Conservation (phyloP, 257 asterid species). For the Linderniella brevidens region DNA sequence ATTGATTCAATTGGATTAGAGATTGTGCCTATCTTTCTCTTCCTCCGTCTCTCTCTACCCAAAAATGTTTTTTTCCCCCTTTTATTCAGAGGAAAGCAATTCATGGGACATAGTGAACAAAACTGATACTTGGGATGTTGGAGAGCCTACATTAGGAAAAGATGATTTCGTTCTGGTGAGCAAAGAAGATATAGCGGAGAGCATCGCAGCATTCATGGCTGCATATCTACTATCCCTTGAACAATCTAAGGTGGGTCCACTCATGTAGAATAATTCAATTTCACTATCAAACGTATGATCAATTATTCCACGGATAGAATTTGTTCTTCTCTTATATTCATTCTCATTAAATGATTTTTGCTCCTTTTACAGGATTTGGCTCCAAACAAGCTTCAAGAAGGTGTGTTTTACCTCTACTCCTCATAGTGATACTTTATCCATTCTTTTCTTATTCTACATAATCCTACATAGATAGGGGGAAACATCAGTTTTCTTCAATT, state of each 20-base stretch:
- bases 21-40: too few relatives aligned
- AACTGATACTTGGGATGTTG: slow-evolving; percentile 83
- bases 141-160: slow-evolving; percentile 30
- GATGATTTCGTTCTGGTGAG: slow-evolving; percentile 89
- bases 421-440: too few relatives aligned
- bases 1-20: too few relatives aligned
- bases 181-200: slow-evolving; percentile 95
- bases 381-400: slow-evolving; percentile 49
- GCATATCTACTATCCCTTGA: slow-evolving; percentile 76
- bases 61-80: too few relatives aligned
- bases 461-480: too few relatives aligned
- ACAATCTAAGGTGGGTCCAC: slow-evolving; percentile 68
- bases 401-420: too few relatives aligned
- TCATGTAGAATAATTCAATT: background rate
- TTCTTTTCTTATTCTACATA: too few relatives aligned
- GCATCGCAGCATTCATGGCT: slow-evolving; percentile 98
- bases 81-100: slow-evolving; percentile 47
- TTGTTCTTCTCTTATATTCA: too few relatives aligned
- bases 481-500: too few relatives aligned
- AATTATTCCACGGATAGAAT: too few relatives aligned
- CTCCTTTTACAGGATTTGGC: slow-evolving; percentile 67
- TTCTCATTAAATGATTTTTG: slow-evolving; percentile 6
- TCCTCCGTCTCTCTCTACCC: too few relatives aligned
- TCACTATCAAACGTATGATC: too few relatives aligned
- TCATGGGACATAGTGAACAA: slow-evolving; percentile 91